These are phyloP conservation scores for Microbotryomycetes sp. DNA, from an alignment of 1,284 basidiomycete genomes.

Conservation along the genomic window DNA sequence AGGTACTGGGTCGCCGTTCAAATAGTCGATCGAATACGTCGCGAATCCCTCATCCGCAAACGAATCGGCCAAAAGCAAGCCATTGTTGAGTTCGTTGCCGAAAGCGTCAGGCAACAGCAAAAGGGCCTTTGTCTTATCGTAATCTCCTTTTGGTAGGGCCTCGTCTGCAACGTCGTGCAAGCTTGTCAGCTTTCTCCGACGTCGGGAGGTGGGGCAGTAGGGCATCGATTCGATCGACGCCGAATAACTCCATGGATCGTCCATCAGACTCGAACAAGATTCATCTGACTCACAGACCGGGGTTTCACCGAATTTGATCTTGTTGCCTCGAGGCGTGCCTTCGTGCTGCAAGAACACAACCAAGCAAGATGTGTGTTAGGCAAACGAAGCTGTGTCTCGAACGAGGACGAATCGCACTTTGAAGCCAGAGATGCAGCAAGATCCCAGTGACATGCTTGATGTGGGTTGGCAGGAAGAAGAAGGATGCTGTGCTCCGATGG, in stretches of 20 bases:
- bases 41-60: constrained; percentile 66
- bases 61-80: constrained; percentile 49
- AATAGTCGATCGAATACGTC: constrained; percentile 53
- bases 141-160: constrained; percentile 20
- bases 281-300: constrained; percentile 9
- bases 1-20: constrained; percentile 54
- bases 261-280: no score
- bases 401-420: neutral
- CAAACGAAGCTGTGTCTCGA: neutral
- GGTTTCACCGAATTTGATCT: constrained; percentile 7
- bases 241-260: no score
- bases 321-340: constrained; percentile 13
- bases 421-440: constrained; percentile 1
- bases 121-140: constrained; percentile 36
- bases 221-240: no score
- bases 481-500: no score
- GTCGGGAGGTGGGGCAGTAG: neutral
- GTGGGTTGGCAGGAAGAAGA: neutral
- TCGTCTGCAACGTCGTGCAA: constrained; percentile 16
- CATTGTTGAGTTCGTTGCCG: constrained; percentile 20
- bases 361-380: neutral
- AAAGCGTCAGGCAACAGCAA: constrained; percentile 35
- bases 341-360: constrained; percentile 13
- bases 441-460: neutral
- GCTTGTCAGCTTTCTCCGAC: no score